phyloP scores from a whole-genome alignment of 768 basidiomycete species.

The Tricholoma saponaceum region DNA sequence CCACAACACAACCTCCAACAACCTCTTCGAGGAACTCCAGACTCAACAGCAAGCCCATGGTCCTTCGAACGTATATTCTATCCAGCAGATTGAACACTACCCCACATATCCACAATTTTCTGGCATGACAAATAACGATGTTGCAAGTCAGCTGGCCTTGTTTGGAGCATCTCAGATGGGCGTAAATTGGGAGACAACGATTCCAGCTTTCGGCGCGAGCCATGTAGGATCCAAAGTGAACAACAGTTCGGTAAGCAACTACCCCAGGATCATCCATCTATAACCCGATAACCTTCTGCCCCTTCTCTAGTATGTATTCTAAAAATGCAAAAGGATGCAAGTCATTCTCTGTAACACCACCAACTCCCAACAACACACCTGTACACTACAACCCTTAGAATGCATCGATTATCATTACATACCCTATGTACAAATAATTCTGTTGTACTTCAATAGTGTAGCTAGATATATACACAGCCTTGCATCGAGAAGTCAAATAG shows the following conservation, averaged over 20 bases:
- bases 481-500: neutral
- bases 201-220: constrained; percentile 20
- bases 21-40: constrained; percentile 3
- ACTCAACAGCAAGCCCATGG: constrained; percentile 5
- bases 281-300: neutral
- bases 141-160: constrained; percentile 27
- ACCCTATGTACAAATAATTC: neutral
- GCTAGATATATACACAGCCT: neutral
- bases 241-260: constrained; percentile 8
- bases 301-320: constrained; percentile 3
- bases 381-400: neutral
- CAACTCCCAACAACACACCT: neutral
- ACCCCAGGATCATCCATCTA: neutral
- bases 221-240: constrained; percentile 15
- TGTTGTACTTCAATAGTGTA: neutral
- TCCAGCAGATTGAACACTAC: constrained; percentile 16
- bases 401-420: neutral
- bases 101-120: constrained; percentile 27
- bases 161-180: constrained; percentile 26
- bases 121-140: constrained; percentile 23
- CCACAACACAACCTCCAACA: constrained; percentile 3
- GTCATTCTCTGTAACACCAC: neutral
- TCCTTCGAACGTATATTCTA: constrained; percentile 9
- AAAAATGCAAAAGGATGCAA: neutral
- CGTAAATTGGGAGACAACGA: constrained; percentile 25